Conservation (phyloP, 139 green algal species). For the Chlamydomonas sp. region DNA sequence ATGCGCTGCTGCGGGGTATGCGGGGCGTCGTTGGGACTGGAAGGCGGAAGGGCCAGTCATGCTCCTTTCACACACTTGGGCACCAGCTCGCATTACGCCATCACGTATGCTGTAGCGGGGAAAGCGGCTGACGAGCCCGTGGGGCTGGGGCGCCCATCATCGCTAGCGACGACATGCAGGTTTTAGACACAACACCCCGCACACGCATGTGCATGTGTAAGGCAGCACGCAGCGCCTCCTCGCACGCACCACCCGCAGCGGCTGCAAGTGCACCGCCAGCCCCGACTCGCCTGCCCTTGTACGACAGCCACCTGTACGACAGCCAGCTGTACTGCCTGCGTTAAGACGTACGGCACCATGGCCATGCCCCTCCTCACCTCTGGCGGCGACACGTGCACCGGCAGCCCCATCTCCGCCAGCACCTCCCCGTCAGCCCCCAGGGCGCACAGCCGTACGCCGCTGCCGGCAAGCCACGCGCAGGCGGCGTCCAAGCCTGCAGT, state of each 20-base stretch:
- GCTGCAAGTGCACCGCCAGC: not conserved
- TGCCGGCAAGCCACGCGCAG: constrained; percentile 10
- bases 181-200: too few relatives aligned
- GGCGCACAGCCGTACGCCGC: constrained; percentile 44
- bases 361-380: constrained; percentile 33
- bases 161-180: too few relatives aligned
- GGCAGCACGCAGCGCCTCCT: not conserved
- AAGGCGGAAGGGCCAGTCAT: not conserved
- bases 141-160: too few relatives aligned
- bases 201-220: too few relatives aligned
- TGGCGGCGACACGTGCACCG: constrained; percentile 51
- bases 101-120: too few relatives aligned
- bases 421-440: constrained; percentile 54
- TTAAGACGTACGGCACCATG: not conserved
- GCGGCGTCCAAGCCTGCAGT: not conserved
- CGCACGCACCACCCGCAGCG: not conserved
- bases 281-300: not conserved
- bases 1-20: not conserved
- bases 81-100: too few relatives aligned
- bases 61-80: not conserved
- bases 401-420: constrained; percentile 28
- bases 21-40: not conserved
- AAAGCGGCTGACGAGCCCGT: too few relatives aligned
- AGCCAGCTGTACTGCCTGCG: not conserved
- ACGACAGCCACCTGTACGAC: not conserved